These are phyloP conservation scores for Trichosporon sp. DNA, from an alignment of 1,284 basidiomycete species.

Conservation along the genomic window DNA sequence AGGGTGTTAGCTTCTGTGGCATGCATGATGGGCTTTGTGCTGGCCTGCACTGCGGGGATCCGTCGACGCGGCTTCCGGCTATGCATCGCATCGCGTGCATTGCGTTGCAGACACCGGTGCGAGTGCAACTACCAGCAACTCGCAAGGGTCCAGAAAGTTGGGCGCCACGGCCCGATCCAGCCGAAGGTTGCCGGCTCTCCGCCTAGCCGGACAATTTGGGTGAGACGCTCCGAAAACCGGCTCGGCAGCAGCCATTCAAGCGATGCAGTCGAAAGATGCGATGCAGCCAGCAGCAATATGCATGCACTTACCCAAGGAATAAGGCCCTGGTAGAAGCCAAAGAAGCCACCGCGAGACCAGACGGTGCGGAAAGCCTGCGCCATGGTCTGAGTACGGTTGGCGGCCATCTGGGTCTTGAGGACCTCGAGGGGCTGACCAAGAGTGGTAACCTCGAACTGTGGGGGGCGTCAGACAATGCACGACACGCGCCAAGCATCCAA, in stretches of 20 bases:
- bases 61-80: background rate
- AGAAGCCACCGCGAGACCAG: constrained; percentile 82
- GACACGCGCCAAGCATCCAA: background rate
- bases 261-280: background rate
- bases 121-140: background rate
- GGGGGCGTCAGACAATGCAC: constrained; percentile 3
- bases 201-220: constrained; percentile 2
- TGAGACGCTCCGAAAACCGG: background rate
- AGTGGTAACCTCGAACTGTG: constrained; percentile 70
- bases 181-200: constrained; percentile 2
- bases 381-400: constrained; percentile 87
- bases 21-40: background rate
- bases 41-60: background rate
- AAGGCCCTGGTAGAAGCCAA: constrained; percentile 95
- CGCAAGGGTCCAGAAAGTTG: background rate
- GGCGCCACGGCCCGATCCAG: background rate
- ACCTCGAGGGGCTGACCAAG: constrained; percentile 98
- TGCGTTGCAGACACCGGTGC: background rate
- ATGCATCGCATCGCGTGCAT: background rate
- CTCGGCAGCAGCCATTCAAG: background rate
- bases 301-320: constrained; percentile 81
- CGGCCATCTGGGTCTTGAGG: constrained; percentile 97
- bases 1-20: background rate
- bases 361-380: constrained; percentile 75
- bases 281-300: background rate